Base-by-base conservation (phyloP, 768 basidiomycete genomes). In the Amanita muscaria region DNA sequence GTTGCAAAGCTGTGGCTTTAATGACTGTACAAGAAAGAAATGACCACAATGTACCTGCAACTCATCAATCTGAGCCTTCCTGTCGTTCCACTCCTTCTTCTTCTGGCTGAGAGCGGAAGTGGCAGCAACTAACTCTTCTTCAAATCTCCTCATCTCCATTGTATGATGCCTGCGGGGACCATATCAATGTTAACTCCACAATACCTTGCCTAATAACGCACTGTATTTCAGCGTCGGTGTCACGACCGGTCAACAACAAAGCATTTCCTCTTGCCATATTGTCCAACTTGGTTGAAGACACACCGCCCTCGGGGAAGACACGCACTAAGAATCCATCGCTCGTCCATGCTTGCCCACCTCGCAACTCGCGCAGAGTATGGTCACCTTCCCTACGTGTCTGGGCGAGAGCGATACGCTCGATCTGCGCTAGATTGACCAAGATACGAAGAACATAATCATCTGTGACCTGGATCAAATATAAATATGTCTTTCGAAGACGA, bases 361-460 rank as follows among this genome's bases (percentile, higher is more conserved):
- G 53, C 19, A 79, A 53, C 9, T 51, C 48, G 35, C 62, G 50
- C 31, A 85, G 63, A 19, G 73, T 61, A 1, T 65, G 50, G 48
- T 91, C 78, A 1, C 77, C 92, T 29, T 80, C 75, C 0, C 55
- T 58, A 63, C 90, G 88, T 7, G 65, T 76, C 2, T 53, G 56
- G 0, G 84, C 78, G 16, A 98, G 70, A 7, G 90, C 61, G 2
- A 70, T 74, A 12, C 72, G 67, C 60, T 99, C 96, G 40, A 96
- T 87, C 35, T 59, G 64, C 16, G 66, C 64, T 40, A 72, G 67
- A 59, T 91, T 90, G 62, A 98, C 83, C 35, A 99, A 59, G 25
- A 92, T 70, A 40, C 91, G 87, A 22, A 80, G 66, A 2, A 93
- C 85, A 48, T 78, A 79, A 27, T 74, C 73, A 51, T 94, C 70